Percentiles rank a stretch among this genome's conserved stretches.
Conservation (phyloP, 352 stramenopile species). For the Globisporangium lucens region DNA sequence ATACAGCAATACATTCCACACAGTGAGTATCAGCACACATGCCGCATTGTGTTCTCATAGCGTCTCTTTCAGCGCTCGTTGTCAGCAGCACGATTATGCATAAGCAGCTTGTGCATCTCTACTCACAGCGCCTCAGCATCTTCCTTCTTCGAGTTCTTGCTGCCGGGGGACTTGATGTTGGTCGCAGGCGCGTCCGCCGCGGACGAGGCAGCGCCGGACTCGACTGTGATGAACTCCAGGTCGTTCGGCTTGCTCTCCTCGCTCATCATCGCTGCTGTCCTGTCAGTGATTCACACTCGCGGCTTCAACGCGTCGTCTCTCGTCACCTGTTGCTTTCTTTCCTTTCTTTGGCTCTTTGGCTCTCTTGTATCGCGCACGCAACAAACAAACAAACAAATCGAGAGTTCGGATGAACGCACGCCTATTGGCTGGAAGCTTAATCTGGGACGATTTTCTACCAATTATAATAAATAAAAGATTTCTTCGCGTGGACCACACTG, state of each 20-base stretch:
- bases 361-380: neutral
- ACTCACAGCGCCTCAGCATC: slow-evolving; percentile 66
- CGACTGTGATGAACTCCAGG: slow-evolving; percentile 80
- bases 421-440: slow-evolving; percentile 12
- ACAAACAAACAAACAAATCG: neutral
- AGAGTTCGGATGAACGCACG: neutral
- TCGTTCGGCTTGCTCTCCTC: slow-evolving; percentile 63
- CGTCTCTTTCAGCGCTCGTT: neutral
- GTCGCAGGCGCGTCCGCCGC: slow-evolving; percentile 10
- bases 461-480: neutral
- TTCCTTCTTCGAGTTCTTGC: slow-evolving; percentile 24
- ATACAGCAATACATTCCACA: neutral
- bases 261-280: slow-evolving; percentile 38
- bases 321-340: too few species aligned
- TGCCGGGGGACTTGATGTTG: slow-evolving; percentile 18
- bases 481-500: neutral
- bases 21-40: neutral
- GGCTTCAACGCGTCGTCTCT: neutral
- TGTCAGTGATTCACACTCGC: too few species aligned
- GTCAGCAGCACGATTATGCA: neutral
- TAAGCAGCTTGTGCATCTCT: neutral
- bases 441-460: slow-evolving; percentile 12
- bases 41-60: too few species aligned
- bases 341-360: neutral
- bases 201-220: slow-evolving; percentile 21